A percentile compares a stretch with the other conserved stretches of the same genome.
Conservation (phyloP, 305 asterid species). For the Salvia sclarea region DNA sequence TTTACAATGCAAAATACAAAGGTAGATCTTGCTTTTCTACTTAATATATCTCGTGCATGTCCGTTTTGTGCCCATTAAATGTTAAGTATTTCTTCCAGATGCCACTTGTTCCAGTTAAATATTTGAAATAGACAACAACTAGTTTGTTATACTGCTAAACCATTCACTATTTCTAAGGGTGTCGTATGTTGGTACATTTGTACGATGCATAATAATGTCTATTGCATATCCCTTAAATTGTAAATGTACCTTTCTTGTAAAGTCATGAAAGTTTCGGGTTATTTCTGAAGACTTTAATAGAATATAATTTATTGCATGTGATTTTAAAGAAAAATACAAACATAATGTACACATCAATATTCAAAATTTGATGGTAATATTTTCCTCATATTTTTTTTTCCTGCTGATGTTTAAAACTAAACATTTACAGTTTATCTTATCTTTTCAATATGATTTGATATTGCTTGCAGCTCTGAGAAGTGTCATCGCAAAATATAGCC, state of each 20-base stretch:
- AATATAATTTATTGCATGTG: too few relatives aligned
- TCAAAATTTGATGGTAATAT: too few relatives aligned
- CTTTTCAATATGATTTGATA: constrained; percentile 23
- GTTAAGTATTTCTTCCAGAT: neutral
- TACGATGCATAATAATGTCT: neutral
- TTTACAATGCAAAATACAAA: constrained; percentile 70
- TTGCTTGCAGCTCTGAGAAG: constrained; percentile 74
- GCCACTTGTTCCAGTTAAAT: too few relatives aligned
- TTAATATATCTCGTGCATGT: neutral
- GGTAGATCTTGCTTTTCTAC: constrained; percentile 44
- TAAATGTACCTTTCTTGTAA: too few relatives aligned
- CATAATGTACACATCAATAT: too few relatives aligned
- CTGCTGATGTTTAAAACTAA: neutral
- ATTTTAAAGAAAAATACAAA: too few relatives aligned
- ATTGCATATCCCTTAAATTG: too few relatives aligned
- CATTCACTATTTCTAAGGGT: neutral
- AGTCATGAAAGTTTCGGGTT: too few relatives aligned
- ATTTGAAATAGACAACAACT: neutral
- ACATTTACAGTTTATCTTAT: neutral
- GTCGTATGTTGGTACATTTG: neutral
- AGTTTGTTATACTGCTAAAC: neutral
- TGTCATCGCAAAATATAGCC: constrained; percentile 67
- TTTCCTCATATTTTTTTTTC: neutral
- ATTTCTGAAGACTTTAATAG: too few relatives aligned
- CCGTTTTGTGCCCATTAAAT: neutral